Percentiles rank a stretch among this genome's conserved stretches.
Conservation (phyloP, 2,329 filamentous ascomycete species). For the Penicillium sp. region DNA sequence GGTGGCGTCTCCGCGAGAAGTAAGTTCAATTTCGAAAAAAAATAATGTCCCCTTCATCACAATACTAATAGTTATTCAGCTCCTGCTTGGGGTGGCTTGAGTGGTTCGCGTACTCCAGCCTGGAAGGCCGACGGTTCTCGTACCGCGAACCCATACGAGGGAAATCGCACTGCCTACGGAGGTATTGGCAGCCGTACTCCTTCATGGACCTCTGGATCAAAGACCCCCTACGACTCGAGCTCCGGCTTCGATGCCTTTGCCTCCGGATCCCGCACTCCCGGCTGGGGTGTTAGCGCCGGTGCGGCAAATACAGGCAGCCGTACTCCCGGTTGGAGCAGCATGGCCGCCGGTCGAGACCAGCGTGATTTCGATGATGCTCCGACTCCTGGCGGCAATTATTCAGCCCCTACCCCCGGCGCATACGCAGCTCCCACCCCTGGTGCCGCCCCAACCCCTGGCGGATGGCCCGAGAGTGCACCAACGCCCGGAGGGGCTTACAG, state of each 20-base stretch:
- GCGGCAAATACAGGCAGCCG: conserved; percentile 48
- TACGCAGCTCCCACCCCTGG: conserved; percentile 63
- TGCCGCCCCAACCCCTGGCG: conserved; percentile 55
- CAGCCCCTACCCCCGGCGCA: conserved; percentile 64
- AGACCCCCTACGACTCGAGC: conserved; percentile 64
- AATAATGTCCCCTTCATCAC: not conserved
- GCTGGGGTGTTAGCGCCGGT: conserved; percentile 47
- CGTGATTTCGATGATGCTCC: conserved; percentile 65
- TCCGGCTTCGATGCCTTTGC: conserved; percentile 66
- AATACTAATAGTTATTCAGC: conserved; percentile 30
- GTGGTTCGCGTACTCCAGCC: conserved; percentile 50
- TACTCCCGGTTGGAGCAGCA: conserved; percentile 44
- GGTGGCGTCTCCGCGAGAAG: conserved; percentile 57
- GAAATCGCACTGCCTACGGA: conserved; percentile 74
- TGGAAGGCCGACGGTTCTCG: conserved; percentile 57
- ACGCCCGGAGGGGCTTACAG: conserved; percentile 46
- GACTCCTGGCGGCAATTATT: conserved; percentile 64
- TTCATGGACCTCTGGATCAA: conserved; percentile 73
- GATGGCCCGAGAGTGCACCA: conserved; percentile 45
- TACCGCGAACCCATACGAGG: conserved; percentile 60
- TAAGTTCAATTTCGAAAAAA: conserved; percentile 45
- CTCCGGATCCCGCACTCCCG: conserved; percentile 72
- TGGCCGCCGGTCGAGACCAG: conserved; percentile 28
- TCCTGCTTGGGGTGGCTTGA: conserved; percentile 42
- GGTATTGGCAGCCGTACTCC: conserved; percentile 61